Percentiles rank a stretch among this genome's conserved stretches.
These are phyloP conservation scores for Pseudofabraea citricarpa DNA, from an alignment of 2,329 filamentous ascomycete genomes.

Conservation along the genomic window DNA sequence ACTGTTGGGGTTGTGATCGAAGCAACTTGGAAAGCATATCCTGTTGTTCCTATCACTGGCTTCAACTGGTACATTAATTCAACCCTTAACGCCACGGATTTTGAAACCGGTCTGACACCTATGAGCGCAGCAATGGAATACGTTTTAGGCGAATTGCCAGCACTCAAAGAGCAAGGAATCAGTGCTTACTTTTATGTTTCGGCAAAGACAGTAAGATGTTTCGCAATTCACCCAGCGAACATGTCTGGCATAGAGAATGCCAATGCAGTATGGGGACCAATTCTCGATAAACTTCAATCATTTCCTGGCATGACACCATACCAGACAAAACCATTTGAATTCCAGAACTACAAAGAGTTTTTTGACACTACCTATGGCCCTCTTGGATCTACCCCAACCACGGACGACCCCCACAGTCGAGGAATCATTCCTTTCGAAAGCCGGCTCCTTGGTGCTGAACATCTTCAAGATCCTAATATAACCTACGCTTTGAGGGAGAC, in stretches of 20 bases:
- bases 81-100: background rate
- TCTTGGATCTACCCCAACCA: background rate
- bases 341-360: background rate
- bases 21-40: constrained; percentile 46
- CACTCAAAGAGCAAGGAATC: background rate
- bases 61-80: constrained; percentile 2
- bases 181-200: background rate
- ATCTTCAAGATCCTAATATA: background rate
- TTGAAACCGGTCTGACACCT: background rate
- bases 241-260: background rate
- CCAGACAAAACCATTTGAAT: constrained; percentile 1
- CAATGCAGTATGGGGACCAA: constrained; percentile 1
- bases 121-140: constrained; percentile 1
- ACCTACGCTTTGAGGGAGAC: background rate
- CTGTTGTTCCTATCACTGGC: constrained; percentile 12
- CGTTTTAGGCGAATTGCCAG: background rate
- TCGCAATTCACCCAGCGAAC: background rate
- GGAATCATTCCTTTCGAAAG: background rate
- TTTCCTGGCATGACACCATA: background rate
- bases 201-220: background rate
- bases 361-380: background rate
- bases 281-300: background rate
- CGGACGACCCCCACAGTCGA: background rate
- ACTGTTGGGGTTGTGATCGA: constrained; percentile 55
- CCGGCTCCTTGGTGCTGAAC: background rate